Base-by-base conservation (phyloP, 495 filamentous ascomycete species). In the Xylaria castorea region DNA sequence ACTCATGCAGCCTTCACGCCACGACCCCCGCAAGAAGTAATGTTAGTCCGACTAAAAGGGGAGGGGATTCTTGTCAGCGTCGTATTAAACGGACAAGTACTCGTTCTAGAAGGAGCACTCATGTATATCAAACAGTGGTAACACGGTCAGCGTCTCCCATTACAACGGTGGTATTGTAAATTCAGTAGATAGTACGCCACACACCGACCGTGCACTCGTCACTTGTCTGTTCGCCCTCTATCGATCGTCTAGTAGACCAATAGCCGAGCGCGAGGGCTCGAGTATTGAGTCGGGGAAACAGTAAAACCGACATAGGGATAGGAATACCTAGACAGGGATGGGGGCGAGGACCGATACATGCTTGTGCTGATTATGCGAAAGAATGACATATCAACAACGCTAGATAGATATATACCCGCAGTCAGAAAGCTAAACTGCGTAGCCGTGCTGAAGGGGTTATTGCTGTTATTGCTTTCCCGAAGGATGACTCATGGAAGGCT, bases 331-430 rank as follows among this genome's bases (percentile, higher is more conserved):
- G 51, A n/a, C 7, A 16, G 53, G 32, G 58, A 61, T 38, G 34
- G 60, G 34, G 58, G 53, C 55, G 14, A 63, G 30, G 18, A 18
- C 18, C 63, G 20, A 22, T 22, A 42, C 64, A 25, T 9, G 20
- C n/a, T n/a, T n/a, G n/a, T n/a, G n/a, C 42, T 32, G n/a, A 57
- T 68, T 57, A 68, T 55, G n/a, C 22, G 34, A 68, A 57, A 5
- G 22, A 36, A 68, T 68, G 66, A 68, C 66, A 68, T 68, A 42
- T 68, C 66, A 68, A n/a, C 14, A 51, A 68, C n/a, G 50, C 27
- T 50, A 68, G 34, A 14, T 22, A 12, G 58, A n/a, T 8, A 61
- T 3, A 61, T 38, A 61, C 58, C 34, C 12, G 58, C 30, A 65
- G 14, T 16, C n/a, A 46, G 61, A 30, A 44, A 44, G 61, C 34